Evolutionary conservation across 805 yeast genomes (phyloP).

Genomic region (Candida namnaoensis): DNA sequence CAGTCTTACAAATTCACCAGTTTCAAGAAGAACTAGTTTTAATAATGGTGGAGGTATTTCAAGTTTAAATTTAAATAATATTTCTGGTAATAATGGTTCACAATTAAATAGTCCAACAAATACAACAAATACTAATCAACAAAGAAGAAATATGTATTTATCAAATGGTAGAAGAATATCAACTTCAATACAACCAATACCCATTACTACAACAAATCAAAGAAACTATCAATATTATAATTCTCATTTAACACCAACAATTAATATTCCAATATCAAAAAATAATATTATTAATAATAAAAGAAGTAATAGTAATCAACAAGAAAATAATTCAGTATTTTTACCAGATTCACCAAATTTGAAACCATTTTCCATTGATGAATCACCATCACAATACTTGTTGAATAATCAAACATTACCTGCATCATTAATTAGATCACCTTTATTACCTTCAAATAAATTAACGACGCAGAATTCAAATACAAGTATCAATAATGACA

Average conservation of each 20-base stretch:
- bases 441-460: conserved; percentile 7
- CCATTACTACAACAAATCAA: not conserved
- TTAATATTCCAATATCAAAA: not conserved
- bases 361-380: conserved; percentile 14
- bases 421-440: conserved; percentile 9
- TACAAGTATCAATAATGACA: no score
- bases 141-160: not conserved
- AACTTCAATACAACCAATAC: conserved; percentile 3
- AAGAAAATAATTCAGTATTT: not conserved
- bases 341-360: conserved; percentile 15
- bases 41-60: conserved; percentile 8
- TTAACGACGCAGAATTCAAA: conserved; percentile 1
- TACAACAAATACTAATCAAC: not conserved
- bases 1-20: not conserved
- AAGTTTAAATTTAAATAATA: not conserved
- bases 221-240: no score
- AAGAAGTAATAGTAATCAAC: no score
- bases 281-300: not conserved
- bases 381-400: conserved; percentile 14
- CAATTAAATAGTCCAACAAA: not conserved
- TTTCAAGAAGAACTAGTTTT: conserved; percentile 9
- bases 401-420: conserved; percentile 12
- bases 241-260: no score
- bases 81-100: no score
- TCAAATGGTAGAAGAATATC: not conserved